Conservation (phyloP, 2,329 filamentous ascomycete species). For the Aspergillus caelatus region DNA sequence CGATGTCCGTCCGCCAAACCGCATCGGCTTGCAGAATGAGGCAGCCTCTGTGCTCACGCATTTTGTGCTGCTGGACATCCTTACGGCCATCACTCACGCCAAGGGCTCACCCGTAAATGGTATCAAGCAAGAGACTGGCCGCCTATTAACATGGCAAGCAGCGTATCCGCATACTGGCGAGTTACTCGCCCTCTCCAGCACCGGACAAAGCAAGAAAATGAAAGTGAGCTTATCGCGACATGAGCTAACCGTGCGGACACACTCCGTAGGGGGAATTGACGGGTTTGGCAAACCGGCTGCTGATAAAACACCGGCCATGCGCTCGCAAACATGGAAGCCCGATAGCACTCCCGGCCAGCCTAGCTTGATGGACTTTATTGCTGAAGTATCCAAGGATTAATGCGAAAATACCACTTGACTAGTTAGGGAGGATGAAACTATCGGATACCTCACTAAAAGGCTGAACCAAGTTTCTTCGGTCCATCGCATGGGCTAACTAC, state of each 20-base stretch:
- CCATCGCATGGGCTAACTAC: neutral
- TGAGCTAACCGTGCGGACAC: slow-evolving; percentile 28
- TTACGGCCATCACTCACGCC: slow-evolving; percentile 30
- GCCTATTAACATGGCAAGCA: slow-evolving; percentile 29
- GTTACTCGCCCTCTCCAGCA: slow-evolving; percentile 26
- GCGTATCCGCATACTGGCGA: slow-evolving; percentile 41
- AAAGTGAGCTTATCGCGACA: slow-evolving; percentile 32
- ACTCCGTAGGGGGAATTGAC: slow-evolving; percentile 21
- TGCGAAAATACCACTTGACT: neutral
- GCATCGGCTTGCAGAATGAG: slow-evolving; percentile 37
- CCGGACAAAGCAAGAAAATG: slow-evolving; percentile 34
- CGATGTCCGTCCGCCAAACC: slow-evolving; percentile 35
- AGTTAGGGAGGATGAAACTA: neutral
- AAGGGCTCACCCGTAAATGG: neutral
- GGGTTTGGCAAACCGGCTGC: slow-evolving; percentile 15
- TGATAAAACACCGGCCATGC: slow-evolving; percentile 15
- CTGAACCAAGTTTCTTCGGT: neutral
- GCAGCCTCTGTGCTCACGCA: slow-evolving; percentile 38
- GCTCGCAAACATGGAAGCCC: slow-evolving; percentile 28
- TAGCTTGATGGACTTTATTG: slow-evolving; percentile 32
- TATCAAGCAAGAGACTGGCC: neutral
- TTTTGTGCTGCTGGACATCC: slow-evolving; percentile 42
- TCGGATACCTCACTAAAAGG: neutral
- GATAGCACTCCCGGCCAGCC: slow-evolving; percentile 8
- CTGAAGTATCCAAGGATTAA: slow-evolving; percentile 17